Conservation (phyloP, 768 basidiomycete genomes). For the Termitomyces sp. region DNA sequence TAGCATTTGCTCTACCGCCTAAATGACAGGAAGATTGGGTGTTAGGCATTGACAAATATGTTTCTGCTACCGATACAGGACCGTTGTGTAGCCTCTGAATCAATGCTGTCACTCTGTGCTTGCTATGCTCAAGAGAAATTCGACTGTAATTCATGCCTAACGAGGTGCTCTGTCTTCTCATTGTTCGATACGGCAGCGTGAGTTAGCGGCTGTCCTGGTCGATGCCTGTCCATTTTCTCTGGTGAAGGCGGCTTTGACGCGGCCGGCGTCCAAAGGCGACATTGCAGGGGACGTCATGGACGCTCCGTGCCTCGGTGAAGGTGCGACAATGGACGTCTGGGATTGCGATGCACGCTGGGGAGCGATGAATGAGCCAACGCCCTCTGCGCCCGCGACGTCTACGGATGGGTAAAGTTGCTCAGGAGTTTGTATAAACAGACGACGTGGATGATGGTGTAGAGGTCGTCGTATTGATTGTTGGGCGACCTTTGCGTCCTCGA, state of each 20-base stretch:
- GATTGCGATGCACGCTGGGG: slow-evolving; percentile 28
- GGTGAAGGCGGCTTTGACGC: slow-evolving; percentile 51
- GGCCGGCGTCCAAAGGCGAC: slow-evolving; percentile 52
- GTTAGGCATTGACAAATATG: too few species aligned
- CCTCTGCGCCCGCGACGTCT: slow-evolving; percentile 35
- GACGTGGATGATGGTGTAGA: slow-evolving; percentile 36
- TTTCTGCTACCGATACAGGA: too few species aligned
- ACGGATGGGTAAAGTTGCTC: slow-evolving; percentile 93
- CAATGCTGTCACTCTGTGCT: too few species aligned
- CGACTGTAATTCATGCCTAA: too few species aligned
- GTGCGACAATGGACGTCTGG: slow-evolving; percentile 34
- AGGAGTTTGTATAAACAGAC: slow-evolving; percentile 89
- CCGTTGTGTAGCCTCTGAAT: too few species aligned
- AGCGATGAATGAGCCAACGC: slow-evolving; percentile 19
- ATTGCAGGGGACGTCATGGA: slow-evolving; percentile 47
- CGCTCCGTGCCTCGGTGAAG: slow-evolving; percentile 35
- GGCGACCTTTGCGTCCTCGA: slow-evolving; percentile 55
- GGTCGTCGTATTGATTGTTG: slow-evolving; percentile 33
- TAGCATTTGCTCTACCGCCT: too few species aligned
- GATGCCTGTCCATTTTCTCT: slow-evolving; percentile 23
- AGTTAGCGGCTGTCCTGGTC: slow-evolving; percentile 23
- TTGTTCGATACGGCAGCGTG: slow-evolving; percentile 87
- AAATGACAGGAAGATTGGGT: too few species aligned
- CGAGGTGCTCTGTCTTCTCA: too few species aligned
- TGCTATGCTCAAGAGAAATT: too few species aligned